Percentiles rank a stretch among this genome's conserved stretches.
These are phyloP conservation scores for Paraleonurus japonicus DNA, from an alignment of 257 asterid genomes.

Conservation along the genomic window DNA sequence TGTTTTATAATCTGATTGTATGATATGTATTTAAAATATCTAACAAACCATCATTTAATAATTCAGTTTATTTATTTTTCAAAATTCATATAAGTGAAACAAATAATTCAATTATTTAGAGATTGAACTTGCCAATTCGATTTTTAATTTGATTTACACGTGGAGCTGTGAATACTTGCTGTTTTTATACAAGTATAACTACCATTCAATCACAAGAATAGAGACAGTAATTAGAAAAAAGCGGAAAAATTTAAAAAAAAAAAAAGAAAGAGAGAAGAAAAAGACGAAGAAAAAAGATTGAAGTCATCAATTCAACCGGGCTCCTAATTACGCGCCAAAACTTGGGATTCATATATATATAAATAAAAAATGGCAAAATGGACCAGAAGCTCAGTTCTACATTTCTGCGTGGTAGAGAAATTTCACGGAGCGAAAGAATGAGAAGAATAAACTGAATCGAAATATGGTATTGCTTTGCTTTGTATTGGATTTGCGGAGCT, in stretches of 20 bases:
- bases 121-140: neutral
- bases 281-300: neutral
- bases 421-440: constrained; percentile 2
- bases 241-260: neutral
- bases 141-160: too few species aligned
- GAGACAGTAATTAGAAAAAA: neutral
- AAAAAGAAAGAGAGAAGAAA: neutral
- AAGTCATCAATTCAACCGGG: neutral
- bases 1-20: too few species aligned
- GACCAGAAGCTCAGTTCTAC: neutral
- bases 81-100: too few species aligned
- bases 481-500: constrained; percentile 73
- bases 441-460: constrained; percentile 14
- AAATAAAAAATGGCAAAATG: neutral
- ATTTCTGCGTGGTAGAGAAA: neutral
- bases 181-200: neutral
- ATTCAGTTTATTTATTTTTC: too few species aligned
- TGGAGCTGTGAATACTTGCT: neutral
- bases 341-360: neutral
- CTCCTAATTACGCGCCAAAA: constrained; percentile 33
- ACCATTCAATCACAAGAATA: too few species aligned
- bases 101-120: too few species aligned
- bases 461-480: constrained; percentile 75
- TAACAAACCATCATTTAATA: too few species aligned
- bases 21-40: too few species aligned